phyloP scores from a whole-genome alignment of 768 basidiomycete genomes.

The Paxillus involutus region DNA sequence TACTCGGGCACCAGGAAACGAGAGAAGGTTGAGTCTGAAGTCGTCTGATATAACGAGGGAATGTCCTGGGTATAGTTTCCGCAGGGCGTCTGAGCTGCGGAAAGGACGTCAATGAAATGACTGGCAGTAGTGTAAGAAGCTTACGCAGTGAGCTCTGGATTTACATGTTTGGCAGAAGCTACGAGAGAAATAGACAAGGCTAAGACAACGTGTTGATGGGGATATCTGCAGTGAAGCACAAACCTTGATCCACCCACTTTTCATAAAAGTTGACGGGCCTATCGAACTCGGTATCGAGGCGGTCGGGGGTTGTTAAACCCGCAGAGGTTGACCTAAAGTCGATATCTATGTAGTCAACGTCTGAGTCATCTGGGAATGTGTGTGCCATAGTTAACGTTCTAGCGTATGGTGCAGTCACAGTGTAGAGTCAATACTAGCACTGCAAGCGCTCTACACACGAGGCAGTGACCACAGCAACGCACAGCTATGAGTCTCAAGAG shows the following conservation, averaged over 20 bases:
- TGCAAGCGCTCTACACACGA: no score
- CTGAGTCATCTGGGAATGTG: constrained; percentile 16
- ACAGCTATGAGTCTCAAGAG: no score
- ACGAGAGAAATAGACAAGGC: constrained; percentile 1
- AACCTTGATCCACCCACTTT: constrained; percentile 55
- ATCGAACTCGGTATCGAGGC: not conserved
- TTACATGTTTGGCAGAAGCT: constrained; percentile 55
- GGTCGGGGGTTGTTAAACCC: not conserved
- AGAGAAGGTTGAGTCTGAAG: constrained; percentile 44
- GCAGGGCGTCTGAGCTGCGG: constrained; percentile 46
- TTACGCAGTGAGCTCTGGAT: constrained; percentile 48
- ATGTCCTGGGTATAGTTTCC: constrained; percentile 59
- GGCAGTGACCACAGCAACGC: no score
- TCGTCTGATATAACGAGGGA: constrained; percentile 57
- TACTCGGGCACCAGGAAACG: constrained; percentile 48
- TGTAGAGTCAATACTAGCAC: not conserved
- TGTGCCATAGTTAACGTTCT: constrained; percentile 10
- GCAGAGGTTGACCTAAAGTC: constrained; percentile 1
- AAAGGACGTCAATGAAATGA: not conserved
- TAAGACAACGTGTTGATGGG: not conserved
- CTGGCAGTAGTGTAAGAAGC: constrained; percentile 9
- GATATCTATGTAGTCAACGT: constrained; percentile 25
- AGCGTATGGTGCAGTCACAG: not conserved
- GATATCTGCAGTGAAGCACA: constrained; percentile 4
- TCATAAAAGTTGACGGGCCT: constrained; percentile 42